Evolutionary conservation across 2,329 filamentous ascomycete species (phyloP).

Genomic region (Zarea fungicola): DNA sequence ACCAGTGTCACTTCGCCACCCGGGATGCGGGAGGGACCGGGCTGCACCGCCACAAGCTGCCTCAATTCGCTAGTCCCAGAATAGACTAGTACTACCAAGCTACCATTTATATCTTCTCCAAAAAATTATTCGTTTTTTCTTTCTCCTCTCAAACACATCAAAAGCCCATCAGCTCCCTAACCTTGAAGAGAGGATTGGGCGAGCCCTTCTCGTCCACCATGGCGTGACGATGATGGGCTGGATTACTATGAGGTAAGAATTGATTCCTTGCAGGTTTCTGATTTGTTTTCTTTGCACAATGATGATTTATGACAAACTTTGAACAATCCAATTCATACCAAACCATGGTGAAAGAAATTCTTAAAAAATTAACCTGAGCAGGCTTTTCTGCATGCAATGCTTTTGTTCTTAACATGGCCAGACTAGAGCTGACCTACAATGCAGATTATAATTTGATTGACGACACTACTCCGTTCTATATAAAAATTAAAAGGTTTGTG

Average conservation of each 20-base stretch:
- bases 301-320: conserved; percentile 32
- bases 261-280: neutral
- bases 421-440: conserved; percentile 17
- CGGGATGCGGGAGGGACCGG: conserved; percentile 20
- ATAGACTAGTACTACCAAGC: conserved; percentile 20
- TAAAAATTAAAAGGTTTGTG: conserved; percentile 43
- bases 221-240: neutral
- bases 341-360: conserved; percentile 48
- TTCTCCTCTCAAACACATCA: conserved; percentile 15
- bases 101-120: conserved; percentile 6
- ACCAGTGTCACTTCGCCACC: conserved; percentile 22
- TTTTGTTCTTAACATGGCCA: conserved; percentile 2
- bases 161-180: conserved; percentile 10
- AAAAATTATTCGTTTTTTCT: conserved; percentile 13
- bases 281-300: conserved; percentile 23
- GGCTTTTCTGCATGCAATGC: conserved; percentile 12
- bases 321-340: conserved; percentile 62
- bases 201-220: neutral
- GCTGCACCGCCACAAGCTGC: conserved; percentile 31
- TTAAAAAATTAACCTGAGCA: conserved; percentile 55
- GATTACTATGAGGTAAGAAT: conserved; percentile 7
- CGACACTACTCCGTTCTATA: neutral
- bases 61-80: conserved; percentile 17
- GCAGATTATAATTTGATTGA: conserved; percentile 11
- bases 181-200: neutral